Base-by-base conservation (phyloP, 331 rosid species). In the Quercus phellos region DNA sequence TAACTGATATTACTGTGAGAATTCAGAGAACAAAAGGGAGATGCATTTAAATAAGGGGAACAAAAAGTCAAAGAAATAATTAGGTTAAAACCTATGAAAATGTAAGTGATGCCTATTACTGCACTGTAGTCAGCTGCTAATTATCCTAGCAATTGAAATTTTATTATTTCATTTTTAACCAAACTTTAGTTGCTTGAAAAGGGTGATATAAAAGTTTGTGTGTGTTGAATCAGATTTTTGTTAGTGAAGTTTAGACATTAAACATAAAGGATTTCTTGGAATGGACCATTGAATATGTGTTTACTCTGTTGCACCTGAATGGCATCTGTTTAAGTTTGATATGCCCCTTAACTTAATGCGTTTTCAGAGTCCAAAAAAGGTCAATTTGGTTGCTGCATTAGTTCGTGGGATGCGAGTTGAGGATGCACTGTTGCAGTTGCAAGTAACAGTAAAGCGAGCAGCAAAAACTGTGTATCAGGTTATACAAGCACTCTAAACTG, bases 401-500 rank as follows among this genome's bases (percentile, higher is more conserved):
- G 93, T 92, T 32, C 97, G 98, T 75, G 99, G 99, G 29, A 94
- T 94, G 99, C 98, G 92, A 55, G 99, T 94, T 81, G 97, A 94
- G 81, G 99, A 94, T 86, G 99, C 99, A 72, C 83, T 92, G 80
- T 34, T 92, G 85, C 99, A 94, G 87, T 84, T 92, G 88, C 93
- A 94, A 86, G 82, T 94, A 78, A 89, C 94, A 8, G 76, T 92
- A 24, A 94, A 94, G 87, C 89, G 99, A 82, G 97, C 99, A 56
- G 51, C 97, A 79, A 94, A 92, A 78, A 90, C 99, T 86, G 99
- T 90, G 32, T 90, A 87, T 86, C 97, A 92, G 94, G 99, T 94
- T 58, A 58, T 88, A 55, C 72, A 77, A 22, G 12, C 46, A 82
- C 18, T 74, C 24, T 70, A 50, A 74, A 51, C 74, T 46, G 73